Conservation (phyloP, 2,329 filamentous ascomycete genomes). For the Neonectria faginata region DNA sequence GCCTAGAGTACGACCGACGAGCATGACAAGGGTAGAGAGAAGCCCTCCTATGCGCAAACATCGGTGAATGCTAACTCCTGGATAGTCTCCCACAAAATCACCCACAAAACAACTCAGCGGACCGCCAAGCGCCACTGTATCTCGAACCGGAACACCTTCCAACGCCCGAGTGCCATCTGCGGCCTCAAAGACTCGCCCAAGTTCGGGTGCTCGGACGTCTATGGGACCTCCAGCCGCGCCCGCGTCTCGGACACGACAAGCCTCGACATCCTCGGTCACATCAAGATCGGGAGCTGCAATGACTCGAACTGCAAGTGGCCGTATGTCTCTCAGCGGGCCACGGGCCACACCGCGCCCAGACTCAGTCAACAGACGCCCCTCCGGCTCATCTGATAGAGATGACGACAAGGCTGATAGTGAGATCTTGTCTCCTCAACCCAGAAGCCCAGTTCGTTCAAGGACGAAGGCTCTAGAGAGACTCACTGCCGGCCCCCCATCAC, state of each 20-base stretch:
- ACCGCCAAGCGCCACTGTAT: slow-evolving; percentile 68
- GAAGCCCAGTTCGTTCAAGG: slow-evolving; percentile 63
- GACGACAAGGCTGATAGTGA: slow-evolving; percentile 64
- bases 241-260: slow-evolving; percentile 56
- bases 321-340: slow-evolving; percentile 54
- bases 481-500: slow-evolving; percentile 53
- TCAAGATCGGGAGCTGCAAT: slow-evolving; percentile 49
- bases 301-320: slow-evolving; percentile 55
- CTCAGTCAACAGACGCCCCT: slow-evolving; percentile 56
- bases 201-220: slow-evolving; percentile 68
- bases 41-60: background rate
- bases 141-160: slow-evolving; percentile 74
- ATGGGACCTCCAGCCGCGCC: slow-evolving; percentile 75
- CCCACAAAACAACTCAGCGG: slow-evolving; percentile 78
- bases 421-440: slow-evolving; percentile 61
- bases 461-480: slow-evolving; percentile 66
- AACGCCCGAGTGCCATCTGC: slow-evolving; percentile 61
- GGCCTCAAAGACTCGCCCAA: slow-evolving; percentile 65
- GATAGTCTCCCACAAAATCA: slow-evolving; percentile 80
- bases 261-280: slow-evolving; percentile 57
- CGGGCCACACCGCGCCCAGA: slow-evolving; percentile 53
- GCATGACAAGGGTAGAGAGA: slow-evolving; percentile 65
- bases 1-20: slow-evolving; percentile 67
- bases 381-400: slow-evolving; percentile 54
- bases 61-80: slow-evolving; percentile 34